phyloP scores from a whole-genome alignment of 352 stramenopile species.

The Pythium plurisporium region DNA sequence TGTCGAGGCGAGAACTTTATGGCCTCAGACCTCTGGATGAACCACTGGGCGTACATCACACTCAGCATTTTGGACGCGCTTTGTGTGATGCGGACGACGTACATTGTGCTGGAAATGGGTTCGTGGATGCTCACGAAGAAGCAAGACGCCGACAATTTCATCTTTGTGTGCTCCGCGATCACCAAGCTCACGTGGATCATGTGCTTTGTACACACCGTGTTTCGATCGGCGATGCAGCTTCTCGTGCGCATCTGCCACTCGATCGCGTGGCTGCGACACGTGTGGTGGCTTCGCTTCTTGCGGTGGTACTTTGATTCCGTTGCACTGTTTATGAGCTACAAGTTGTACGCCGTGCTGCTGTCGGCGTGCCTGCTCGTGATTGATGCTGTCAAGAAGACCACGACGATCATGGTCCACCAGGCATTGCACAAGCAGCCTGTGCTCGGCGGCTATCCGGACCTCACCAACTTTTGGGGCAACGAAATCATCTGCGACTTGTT shows the following conservation, averaged over 20 bases:
- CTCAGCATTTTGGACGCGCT: conserved; percentile 19
- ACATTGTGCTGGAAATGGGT: conserved; percentile 17
- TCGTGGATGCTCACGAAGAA: conserved; percentile 21
- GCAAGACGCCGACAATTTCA: conserved; percentile 21
- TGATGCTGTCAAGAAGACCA: too few species aligned
- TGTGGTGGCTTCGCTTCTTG: conserved; percentile 62
- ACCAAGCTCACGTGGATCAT: conserved; percentile 24
- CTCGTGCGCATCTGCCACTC: not conserved
- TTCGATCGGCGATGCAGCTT: conserved; percentile 6
- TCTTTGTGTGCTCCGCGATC: conserved; percentile 19
- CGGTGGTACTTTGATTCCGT: conserved; percentile 29
- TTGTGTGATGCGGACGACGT: conserved; percentile 8
- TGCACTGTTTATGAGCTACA: conserved; percentile 39
- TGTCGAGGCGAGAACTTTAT: conserved; percentile 7
- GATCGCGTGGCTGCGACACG: too few species aligned
- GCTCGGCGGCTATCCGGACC: conserved; percentile 26
- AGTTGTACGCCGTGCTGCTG: conserved; percentile 39
- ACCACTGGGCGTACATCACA: conserved; percentile 23
- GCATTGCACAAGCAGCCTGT: too few species aligned
- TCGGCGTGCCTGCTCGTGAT: too few species aligned
- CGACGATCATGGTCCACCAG: too few species aligned
- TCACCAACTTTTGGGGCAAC: conserved; percentile 37
- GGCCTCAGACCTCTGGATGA: conserved; percentile 26
- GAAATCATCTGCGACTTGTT: conserved; percentile 48
- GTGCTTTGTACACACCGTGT: conserved; percentile 19